A percentile compares a stretch with the other conserved stretches of the same genome.
Conservation (phyloP, 345 rosid species). For the Euphorbia pulcherrima region DNA sequence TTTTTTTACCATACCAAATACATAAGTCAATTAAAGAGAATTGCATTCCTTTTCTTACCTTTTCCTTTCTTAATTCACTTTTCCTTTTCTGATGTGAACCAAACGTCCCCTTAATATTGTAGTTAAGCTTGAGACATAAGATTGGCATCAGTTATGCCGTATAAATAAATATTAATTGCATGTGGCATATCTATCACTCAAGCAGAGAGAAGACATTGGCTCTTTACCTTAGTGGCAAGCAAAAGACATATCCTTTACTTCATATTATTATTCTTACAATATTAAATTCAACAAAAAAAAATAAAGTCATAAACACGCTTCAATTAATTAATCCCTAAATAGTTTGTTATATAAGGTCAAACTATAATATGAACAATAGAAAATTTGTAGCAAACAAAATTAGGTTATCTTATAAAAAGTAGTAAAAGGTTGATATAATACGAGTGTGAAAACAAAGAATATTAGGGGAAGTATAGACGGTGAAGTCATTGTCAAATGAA, state of each 20-base stretch:
- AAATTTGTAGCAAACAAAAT: too few species aligned
- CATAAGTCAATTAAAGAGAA: too few species aligned
- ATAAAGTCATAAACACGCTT: constrained; percentile 2
- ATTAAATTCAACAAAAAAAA: neutral
- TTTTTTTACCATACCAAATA: too few species aligned
- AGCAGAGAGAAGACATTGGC: too few species aligned
- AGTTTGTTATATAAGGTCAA: too few species aligned
- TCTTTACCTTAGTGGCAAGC: constrained; percentile 45
- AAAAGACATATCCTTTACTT: constrained; percentile 42
- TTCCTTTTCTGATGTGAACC: too few species aligned
- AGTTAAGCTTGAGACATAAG: constrained; percentile 34
- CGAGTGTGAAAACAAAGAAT: constrained; percentile 31
- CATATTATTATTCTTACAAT: constrained; percentile 11
- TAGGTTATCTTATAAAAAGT: too few species aligned
- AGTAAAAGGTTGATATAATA: neutral
- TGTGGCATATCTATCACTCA: neutral
- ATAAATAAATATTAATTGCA: constrained; percentile 2
- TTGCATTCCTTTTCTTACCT: too few species aligned
- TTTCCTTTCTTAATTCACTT: too few species aligned
- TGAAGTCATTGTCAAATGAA: constrained; percentile 41
- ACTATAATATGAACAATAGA: too few species aligned
- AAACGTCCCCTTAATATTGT: too few species aligned
- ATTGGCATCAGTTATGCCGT: constrained; percentile 28
- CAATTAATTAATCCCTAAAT: too few species aligned
- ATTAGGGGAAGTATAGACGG: constrained; percentile 38